A percentile compares a stretch with the other conserved stretches of the same genome.
phyloP scores from a whole-genome alignment of 1,284 basidiomycete species.

The Trichosporon sp. region DNA sequence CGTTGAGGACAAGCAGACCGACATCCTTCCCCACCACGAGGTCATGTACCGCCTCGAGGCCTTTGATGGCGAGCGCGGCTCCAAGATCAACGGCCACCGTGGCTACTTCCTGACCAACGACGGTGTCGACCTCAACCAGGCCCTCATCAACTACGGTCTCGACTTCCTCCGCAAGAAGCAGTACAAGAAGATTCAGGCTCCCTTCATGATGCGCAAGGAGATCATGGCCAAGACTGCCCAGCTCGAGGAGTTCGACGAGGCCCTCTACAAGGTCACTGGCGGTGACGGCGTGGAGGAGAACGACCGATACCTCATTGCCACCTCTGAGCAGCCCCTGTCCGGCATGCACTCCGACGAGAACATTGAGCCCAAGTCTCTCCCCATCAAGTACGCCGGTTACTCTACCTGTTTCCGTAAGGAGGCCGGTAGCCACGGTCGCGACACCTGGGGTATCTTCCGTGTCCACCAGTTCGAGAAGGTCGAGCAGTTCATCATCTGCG shows the following conservation, averaged over 20 bases:
- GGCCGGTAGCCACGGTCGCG: slow-evolving; percentile 92
- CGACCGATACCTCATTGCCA: slow-evolving; percentile 98
- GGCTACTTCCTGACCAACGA: slow-evolving; percentile 96
- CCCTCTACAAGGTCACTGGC: slow-evolving; percentile 87
- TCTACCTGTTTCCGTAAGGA: slow-evolving; percentile 99
- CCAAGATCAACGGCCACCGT: slow-evolving; percentile 91
- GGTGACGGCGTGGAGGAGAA: slow-evolving; percentile 69
- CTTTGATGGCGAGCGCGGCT: slow-evolving; percentile 92
- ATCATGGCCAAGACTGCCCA: slow-evolving; percentile 97
- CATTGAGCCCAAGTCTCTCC: slow-evolving; percentile 91
- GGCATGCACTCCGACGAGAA: slow-evolving; percentile 94
- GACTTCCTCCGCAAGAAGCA: slow-evolving; percentile 81
- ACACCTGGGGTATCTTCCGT: slow-evolving; percentile 99
- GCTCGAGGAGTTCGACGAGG: slow-evolving; percentile 97
- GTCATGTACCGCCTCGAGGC: slow-evolving; percentile 90
- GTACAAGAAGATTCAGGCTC: slow-evolving; percentile 95
- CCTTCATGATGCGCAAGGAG: slow-evolving; percentile 98
- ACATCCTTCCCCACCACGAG: slow-evolving; percentile 94
- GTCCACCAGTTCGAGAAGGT: slow-evolving; percentile 99
- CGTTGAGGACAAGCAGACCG: slow-evolving; percentile 64
- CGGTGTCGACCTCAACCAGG: slow-evolving; percentile 96
- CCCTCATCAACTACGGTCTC: slow-evolving; percentile 90
- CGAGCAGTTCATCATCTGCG: slow-evolving; percentile 94
- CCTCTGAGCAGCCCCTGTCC: slow-evolving; percentile 97
- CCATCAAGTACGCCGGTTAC: slow-evolving; percentile 70